Evolutionary conservation across 352 stramenopile genomes (phyloP).

Genomic region (Thalassiosira livingstoniorum): DNA sequence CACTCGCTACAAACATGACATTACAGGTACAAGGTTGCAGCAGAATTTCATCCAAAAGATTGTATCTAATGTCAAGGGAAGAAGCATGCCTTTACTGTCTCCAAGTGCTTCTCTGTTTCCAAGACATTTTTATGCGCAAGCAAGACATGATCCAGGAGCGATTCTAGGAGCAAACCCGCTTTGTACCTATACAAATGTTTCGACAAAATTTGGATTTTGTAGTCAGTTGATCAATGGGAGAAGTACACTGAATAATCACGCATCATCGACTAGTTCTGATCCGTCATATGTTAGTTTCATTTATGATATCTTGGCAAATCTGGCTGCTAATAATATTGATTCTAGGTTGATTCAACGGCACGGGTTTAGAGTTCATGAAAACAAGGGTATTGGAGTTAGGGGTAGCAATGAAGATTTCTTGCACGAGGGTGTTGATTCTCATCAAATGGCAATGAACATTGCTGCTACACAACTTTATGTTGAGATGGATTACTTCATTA

Average conservation of each 20-base stretch:
- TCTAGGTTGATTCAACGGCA: conserved; percentile 33
- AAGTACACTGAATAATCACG: no score
- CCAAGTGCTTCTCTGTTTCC: conserved; percentile 29
- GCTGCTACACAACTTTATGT: conserved; percentile 21
- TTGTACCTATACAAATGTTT: conserved; percentile 31
- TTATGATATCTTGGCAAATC: conserved; percentile 13
- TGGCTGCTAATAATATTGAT: conserved; percentile 32
- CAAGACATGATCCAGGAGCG: conserved; percentile 28
- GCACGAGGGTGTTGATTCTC: conserved; percentile 37
- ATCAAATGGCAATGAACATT: conserved; percentile 40
- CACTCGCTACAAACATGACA: conserved; percentile 32
- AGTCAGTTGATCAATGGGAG: conserved; percentile 13
- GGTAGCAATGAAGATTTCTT: conserved; percentile 8
- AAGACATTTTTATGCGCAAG: conserved; percentile 39
- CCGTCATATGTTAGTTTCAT: conserved; percentile 38
- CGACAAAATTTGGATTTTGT: conserved; percentile 13
- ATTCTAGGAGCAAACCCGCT: conserved; percentile 31
- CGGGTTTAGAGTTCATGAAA: no score
- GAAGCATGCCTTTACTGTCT: conserved; percentile 37
- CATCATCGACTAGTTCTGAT: no score
- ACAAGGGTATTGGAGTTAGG: conserved; percentile 25
- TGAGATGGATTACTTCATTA: conserved; percentile 41
- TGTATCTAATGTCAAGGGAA: conserved; percentile 22
- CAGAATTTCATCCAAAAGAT: conserved; percentile 47
- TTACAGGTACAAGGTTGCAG: conserved; percentile 33